Evolutionary conservation across 345 rosid species (phyloP).

Genomic region (Rubroshorea leprosula): DNA sequence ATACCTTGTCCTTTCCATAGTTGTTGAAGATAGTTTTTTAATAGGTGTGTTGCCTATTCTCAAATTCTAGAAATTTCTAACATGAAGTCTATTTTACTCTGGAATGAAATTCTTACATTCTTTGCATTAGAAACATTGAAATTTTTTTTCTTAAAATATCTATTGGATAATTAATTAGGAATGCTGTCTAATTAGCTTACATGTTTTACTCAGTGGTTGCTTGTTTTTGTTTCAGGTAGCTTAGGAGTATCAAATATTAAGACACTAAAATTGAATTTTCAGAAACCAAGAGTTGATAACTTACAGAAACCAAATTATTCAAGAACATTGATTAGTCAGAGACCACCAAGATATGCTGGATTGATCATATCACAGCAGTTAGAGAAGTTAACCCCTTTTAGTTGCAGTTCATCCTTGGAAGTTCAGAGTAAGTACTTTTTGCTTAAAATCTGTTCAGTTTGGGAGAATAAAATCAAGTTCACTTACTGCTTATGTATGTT

Average conservation of each 20-base stretch:
- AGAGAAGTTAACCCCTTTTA: slow-evolving; percentile 20
- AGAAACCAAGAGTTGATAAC: slow-evolving; percentile 20
- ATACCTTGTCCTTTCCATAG: not conserved
- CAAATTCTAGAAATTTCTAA: not conserved
- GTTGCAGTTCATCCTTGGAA: slow-evolving; percentile 24
- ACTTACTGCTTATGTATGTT: not conserved
- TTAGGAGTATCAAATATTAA: slow-evolving; percentile 27
- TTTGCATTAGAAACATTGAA: not conserved
- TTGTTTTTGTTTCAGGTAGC: slow-evolving; percentile 17
- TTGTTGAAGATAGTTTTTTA: not conserved
- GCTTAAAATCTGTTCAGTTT: not conserved
- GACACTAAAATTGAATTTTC: slow-evolving; percentile 14
- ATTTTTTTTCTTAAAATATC: too few relatives aligned
- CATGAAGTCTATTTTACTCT: not conserved
- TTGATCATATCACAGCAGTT: slow-evolving; percentile 16
- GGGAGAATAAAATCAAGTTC: not conserved
- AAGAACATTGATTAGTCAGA: slow-evolving; percentile 21
- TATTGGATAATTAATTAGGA: not conserved
- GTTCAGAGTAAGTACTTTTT: slow-evolving; percentile 31
- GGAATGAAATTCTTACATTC: not conserved
- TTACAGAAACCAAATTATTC: slow-evolving; percentile 13
- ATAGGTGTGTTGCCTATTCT: slow-evolving; percentile 1
- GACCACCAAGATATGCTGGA: slow-evolving; percentile 28
- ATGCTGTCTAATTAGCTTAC: not conserved
- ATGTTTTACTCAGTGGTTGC: not conserved